Conservation (phyloP, 1,284 basidiomycete species). For the Earliella scabrosa region DNA sequence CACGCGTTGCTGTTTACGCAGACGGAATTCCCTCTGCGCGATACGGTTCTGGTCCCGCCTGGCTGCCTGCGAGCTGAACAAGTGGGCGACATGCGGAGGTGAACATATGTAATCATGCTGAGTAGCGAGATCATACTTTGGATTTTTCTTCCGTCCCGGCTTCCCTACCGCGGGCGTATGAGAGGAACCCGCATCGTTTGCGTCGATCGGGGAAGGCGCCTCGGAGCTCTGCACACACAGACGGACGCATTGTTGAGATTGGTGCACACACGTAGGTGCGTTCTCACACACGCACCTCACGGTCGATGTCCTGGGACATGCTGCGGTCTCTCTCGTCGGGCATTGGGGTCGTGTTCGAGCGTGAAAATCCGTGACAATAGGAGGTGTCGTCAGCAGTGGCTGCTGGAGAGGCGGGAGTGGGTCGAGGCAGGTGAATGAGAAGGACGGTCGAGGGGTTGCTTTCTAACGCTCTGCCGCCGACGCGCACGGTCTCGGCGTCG, state of each 20-base stretch:
- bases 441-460: conserved; percentile 16
- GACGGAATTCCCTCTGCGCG: conserved; percentile 89
- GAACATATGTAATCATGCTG: conserved; percentile 37
- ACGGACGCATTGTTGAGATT: conserved; percentile 7
- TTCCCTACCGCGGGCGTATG: conserved; percentile 51
- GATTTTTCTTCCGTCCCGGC: conserved; percentile 85
- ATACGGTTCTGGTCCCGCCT: conserved; percentile 90
- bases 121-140: conserved; percentile 57
- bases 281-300: conserved; percentile 35
- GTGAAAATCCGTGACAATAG: conserved; percentile 2
- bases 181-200: conserved; percentile 21
- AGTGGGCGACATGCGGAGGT: conserved; percentile 29
- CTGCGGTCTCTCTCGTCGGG: conserved; percentile 57
- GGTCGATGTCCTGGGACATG: conserved; percentile 57
- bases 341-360: conserved; percentile 16
- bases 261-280: background rate
- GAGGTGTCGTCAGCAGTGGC: background rate
- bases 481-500: conserved; percentile 24
- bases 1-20: conserved; percentile 86
- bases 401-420: background rate
- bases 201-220: conserved; percentile 54
- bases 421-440: conserved; percentile 10
- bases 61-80: conserved; percentile 79
- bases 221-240: conserved; percentile 59
- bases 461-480: conserved; percentile 24